Evolutionary conservation across 768 basidiomycete species (phyloP), one percentile per base, ranked within the genome.

Genomic region (Leucogyrophana mollusca): DNA sequence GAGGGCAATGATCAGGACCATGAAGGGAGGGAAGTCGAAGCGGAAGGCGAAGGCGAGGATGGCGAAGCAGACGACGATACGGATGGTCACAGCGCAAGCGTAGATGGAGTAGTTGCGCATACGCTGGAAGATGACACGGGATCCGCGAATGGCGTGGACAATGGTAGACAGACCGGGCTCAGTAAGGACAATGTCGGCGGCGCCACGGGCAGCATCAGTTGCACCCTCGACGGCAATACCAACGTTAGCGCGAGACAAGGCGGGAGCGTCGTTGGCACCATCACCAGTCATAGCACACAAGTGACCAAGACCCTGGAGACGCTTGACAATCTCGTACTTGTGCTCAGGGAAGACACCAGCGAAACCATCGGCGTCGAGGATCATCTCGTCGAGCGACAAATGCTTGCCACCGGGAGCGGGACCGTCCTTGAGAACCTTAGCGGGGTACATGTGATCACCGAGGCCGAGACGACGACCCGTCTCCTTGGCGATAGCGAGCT

Each of bases 181-280:
- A 32, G 93, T 96, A 52, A 98, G 73, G 56, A 98, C 95, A 56
- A 98, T 98, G 70, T 98, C 94, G 56, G 94, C 95, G 45, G 95
- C 95, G 69, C 94, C 93, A 70, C 95, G 92, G 57, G 95, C 95
- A 57, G 95, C 95, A 59, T 98, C 95, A 27, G 95, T 98, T 47
- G 95, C 94, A 82, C 95, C 95, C 68, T 98, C 94, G 61, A 98
- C 95, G 53, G 95, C 95, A 53, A 98, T 97, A 87, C 95, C 95
- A 62, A 98, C 95, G 67, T 98, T 98, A 67, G 94, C 95, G 64
- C 94, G 91, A 50, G 94, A 95, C 33, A 98, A 79, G 62, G 95
- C 95, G 44, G 95, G 95, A 46, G 95, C 95, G 54, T 98, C 94
- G 67, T 97, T 98, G 63, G 95, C 95, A 80, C 95, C 95, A 61